Evolutionary conservation across 257 asterid genomes (phyloP), one percentile per base, ranked within the genome.

Genomic region (Paraleonurus japonicus): DNA sequence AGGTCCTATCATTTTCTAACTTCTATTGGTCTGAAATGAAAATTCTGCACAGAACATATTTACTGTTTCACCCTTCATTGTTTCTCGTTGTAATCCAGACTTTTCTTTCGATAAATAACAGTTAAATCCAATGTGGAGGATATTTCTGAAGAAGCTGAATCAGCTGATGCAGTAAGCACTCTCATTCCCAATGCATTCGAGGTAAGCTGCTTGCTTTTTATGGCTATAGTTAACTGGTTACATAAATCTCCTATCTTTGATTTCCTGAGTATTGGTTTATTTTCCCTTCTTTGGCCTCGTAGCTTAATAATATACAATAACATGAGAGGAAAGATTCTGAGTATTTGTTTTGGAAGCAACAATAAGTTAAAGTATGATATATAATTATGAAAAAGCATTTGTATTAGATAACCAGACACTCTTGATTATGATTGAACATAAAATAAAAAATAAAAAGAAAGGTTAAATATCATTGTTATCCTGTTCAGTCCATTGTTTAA

Each of bases 121-220:
- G 78, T 79, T 39, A 73, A 78, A 72, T 80, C 74, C 30, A 47
- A 43, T 37, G 74, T 75, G 39, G 88, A 79, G 57, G 82, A 75
- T 54, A 63, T 73, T 71, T 67, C 81, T 23, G 76, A 82, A 73
- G 87, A 72, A 64, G 65, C 53, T 69, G 61, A 70, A 51, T 53
- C 83, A 60, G 24, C 81, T 41, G 82, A 67, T n/a, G 72, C 69
- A 53, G 84, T 73, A 47, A 84, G 82, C 83, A 20, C 81, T 59
- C 82, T 80, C 64, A 72, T 79, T 66, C 95, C 85, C 27, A 91
- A 70, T n/a, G 75, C 84, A 47, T 54, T 55, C 43, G 92, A 91
- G 89, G 97, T 84, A 61, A 76, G 83, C 67, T 60, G 33, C 69
- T 72, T 39, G 47, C 45, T 47, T 67, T 64, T 62, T 69, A 32